A percentile compares a stretch with the other conserved stretches of the same genome.
Evolutionary conservation across 169 alveolate genomes (phyloP).

Genomic region (Plasmodium fragile): DNA sequence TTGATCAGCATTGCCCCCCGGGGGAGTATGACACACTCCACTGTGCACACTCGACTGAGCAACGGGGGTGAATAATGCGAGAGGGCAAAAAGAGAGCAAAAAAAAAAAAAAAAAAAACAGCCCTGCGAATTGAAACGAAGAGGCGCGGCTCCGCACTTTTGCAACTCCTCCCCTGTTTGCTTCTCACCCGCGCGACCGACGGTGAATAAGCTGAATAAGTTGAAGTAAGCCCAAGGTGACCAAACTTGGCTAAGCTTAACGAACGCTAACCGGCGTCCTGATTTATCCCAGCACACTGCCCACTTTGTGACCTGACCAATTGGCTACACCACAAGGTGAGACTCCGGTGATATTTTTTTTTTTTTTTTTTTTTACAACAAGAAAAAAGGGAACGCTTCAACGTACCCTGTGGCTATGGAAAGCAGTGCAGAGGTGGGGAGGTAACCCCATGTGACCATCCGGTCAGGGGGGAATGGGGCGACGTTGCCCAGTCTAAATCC

Average conservation of each 20-base stretch:
- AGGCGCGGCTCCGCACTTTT: background rate
- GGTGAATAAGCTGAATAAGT: background rate
- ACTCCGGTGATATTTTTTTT: background rate
- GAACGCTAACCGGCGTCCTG: background rate
- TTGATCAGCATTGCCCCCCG: background rate
- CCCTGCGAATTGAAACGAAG: background rate
- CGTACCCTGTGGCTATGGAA: background rate
- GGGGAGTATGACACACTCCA: background rate
- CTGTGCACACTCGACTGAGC: background rate
- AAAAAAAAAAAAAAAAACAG: background rate
- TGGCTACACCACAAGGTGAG: background rate
- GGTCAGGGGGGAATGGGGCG: background rate
- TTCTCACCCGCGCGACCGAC: background rate
- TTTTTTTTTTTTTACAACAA: background rate
- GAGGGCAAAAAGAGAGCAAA: background rate
- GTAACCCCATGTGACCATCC: background rate
- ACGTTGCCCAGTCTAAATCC: background rate
- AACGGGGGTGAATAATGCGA: background rate
- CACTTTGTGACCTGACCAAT: background rate
- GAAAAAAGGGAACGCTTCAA: background rate
- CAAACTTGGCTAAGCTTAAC: background rate
- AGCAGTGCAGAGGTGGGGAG: background rate
- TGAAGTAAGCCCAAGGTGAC: background rate
- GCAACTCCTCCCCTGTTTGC: background rate
- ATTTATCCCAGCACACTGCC: background rate